Evolutionary conservation across 768 basidiomycete species (phyloP), one percentile per base, ranked within the genome.

Genomic region (Lactifluus piperatus): DNA sequence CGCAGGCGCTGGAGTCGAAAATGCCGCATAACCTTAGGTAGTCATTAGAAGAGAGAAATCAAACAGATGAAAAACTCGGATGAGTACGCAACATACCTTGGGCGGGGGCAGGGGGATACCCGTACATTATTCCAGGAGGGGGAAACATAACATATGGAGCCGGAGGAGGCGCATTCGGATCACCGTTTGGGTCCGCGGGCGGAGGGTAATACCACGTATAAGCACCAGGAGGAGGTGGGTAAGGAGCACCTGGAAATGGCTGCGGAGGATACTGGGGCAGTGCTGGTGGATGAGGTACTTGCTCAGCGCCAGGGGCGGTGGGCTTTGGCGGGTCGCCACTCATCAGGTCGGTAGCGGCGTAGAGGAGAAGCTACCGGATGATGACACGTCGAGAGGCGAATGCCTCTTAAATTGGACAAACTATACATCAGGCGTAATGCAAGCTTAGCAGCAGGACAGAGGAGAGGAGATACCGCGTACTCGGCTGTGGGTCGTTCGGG

Each of bases 1-100:
- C 13, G 68, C 48, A 36, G 73, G 68, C 44, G 69, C 49, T 16
- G 63, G 60, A 60, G 56, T 66, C 52, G 64, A 71, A 68, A 55
- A 59, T 8, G 50, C 27, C 14, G 46, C 64, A 54, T 64, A 64
- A 26, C 64, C 64, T 64, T 55, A 2, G 39, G 22, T 32, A 8
- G 20, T 34, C 0, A 41, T 51, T 18, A 51, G 20, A 43, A 22
- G 20, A 49, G 39, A 46, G 16, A 34, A 14, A 50, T 11, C 9
- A 7, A 16, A 47, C 13, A 26, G 14, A 22, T 20, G 6, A 16
- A 22, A 53, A 26, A 37, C 5, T 20, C 11, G 51, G 10, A 48
- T 11, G 39, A 41, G 1, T 10, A 49, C n/a, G 3, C 8, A 6
- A 52, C 54, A 27, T 27, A 60, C 64, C 62, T 54, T 64, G 63